phyloP scores from a whole-genome alignment of 306 rosid species.

The Ormosia emarginata region DNA sequence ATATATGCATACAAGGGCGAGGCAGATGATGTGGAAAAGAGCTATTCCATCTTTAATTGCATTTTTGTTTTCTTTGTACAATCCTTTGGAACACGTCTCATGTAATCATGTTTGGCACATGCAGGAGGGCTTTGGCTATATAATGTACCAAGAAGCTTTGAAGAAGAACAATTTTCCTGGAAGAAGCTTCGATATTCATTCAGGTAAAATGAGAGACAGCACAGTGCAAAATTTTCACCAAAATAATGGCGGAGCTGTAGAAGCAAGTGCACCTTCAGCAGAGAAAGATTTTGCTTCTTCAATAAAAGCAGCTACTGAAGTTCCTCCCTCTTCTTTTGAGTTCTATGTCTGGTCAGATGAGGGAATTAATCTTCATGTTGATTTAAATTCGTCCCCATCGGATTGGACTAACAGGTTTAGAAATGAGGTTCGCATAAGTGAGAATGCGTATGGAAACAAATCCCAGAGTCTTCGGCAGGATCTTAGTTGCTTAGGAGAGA shows the following conservation, averaged over 20 bases:
- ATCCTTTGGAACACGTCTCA: not conserved
- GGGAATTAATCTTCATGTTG: constrained; percentile 63
- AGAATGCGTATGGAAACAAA: constrained; percentile 34
- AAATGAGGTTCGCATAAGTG: constrained; percentile 46
- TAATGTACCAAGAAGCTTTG: constrained; percentile 8
- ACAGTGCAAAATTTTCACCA: constrained; percentile 9
- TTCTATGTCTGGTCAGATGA: constrained; percentile 65
- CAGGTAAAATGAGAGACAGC: not conserved
- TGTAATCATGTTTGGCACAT: not conserved
- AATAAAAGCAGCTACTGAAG: constrained; percentile 29
- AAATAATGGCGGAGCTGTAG: constrained; percentile 19
- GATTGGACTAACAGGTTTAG: constrained; percentile 60
- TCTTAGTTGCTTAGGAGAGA: constrained; percentile 37
- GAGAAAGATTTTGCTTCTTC: constrained; percentile 39
- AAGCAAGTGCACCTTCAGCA: constrained; percentile 23
- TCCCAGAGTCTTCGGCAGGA: constrained; percentile 42
- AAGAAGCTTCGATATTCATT: constrained; percentile 9
- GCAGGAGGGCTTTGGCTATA: constrained; percentile 10
- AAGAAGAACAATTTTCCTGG: constrained; percentile 2
- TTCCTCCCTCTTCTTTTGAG: constrained; percentile 46
- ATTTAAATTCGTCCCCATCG: constrained; percentile 66
- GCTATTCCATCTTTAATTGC: not conserved
- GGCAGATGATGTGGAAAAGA: not conserved
- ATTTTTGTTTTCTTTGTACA: not conserved
- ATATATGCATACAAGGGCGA: not conserved